Evolutionary conservation across 371 early-diverging fungal species (phyloP).

Genomic region (Mortierella sp.): DNA sequence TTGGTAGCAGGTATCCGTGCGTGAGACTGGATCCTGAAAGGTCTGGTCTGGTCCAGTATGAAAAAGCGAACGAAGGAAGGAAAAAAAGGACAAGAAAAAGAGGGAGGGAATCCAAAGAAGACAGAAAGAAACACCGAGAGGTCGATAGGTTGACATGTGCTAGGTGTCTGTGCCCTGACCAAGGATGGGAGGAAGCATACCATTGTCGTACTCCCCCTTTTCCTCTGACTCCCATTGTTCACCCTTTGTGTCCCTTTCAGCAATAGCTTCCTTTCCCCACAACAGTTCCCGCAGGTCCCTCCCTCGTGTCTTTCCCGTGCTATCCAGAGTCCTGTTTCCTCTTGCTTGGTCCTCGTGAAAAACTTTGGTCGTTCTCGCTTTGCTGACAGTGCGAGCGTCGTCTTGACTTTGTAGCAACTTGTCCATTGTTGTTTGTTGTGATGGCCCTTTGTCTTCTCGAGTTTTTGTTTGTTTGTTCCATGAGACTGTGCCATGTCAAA

Average conservation of each 20-base stretch:
- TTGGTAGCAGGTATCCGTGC: conserved; percentile 1
- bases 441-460: neutral
- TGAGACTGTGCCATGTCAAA: conserved; percentile 6
- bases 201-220: neutral
- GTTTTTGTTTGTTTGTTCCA: neutral
- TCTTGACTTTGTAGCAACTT: conserved; percentile 2
- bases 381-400: neutral
- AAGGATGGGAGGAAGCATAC: neutral
- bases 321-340: too few relatives aligned
- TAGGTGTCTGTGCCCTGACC: conserved; percentile 10
- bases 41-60: neutral
- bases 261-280: conserved; percentile 2
- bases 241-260: neutral
- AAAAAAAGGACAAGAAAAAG: neutral
- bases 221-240: neutral
- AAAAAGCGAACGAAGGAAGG: neutral
- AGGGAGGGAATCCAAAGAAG: neutral
- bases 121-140: neutral
- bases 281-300: neutral
- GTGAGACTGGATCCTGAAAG: neutral
- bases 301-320: neutral
- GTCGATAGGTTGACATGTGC: conserved; percentile 11
- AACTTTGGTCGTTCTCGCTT: neutral
- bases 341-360: neutral
- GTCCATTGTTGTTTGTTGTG: neutral